Base-by-base conservation (phyloP, 169 alveolate species). In the Cytauxzoon felis region DNA sequence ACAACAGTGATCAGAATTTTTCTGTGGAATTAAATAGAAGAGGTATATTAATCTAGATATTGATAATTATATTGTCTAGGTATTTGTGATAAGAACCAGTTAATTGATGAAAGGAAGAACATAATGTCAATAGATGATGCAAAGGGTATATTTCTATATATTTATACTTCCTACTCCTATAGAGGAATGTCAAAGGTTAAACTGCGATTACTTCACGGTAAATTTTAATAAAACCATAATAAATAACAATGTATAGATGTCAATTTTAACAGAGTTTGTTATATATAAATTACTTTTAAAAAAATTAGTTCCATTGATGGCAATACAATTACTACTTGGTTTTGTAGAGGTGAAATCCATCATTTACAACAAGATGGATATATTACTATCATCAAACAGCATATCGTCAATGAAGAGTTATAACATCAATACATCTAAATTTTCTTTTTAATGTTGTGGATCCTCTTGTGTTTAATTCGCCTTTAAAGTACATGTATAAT, bases 191-290 rank as follows among this genome's bases (percentile, higher is more conserved):
- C 52, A 49, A 24, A 53, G 82, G 33, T 19, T 23, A 11, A 51
- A 53, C 33, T 72, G 82, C 50, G 82, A 72, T 69, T 72, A 61
- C 67, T 60, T 72, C 33, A 72, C 82, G 59, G 60, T 69, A 23
- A 24, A 63, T 48, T 49, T 56, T 56, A 24, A 18, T 34, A 33
- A 56, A 11, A 24, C 21, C 23, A 56, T 8, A 3, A 45, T 9
- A 40, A 9, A 8, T 2, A 50, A 50, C 67, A 24, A 9, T 11
- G 41, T 48, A 9, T 11, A 11, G 16, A 9, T 11, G 13, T 47
- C 13, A 9, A 13, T 13, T 11, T 11, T 48, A 13, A 48, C 56
- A 23, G 9, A 11, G 13, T 48, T 48, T 9, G 13, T 9, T n/a
- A 27, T 33, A 5, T 36, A 40, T 27, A 23, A 16, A 23, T 26